A percentile compares a stretch with the other conserved stretches of the same genome.
phyloP scores from a whole-genome alignment of 2,329 filamentous ascomycete species.

The Colletotrichum liaoningense region DNA sequence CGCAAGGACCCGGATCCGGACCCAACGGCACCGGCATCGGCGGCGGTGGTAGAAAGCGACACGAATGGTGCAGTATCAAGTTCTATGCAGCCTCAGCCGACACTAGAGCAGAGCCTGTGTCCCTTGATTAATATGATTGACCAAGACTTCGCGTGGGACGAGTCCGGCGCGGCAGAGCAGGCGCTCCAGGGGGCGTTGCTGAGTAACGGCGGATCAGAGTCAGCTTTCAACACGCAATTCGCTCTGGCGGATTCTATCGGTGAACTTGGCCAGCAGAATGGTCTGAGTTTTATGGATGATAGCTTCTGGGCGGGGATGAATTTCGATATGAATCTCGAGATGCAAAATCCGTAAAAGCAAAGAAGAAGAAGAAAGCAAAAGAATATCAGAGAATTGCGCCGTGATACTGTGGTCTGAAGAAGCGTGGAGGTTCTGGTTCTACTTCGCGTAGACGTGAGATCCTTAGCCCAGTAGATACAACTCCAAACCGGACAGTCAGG shows the following conservation, averaged over 20 bases:
- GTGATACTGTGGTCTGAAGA: no score
- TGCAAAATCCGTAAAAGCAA: background rate
- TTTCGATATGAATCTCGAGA: conserved; percentile 9
- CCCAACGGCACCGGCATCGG: background rate
- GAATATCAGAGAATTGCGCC: no score
- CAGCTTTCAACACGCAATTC: conserved; percentile 31
- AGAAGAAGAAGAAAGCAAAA: no score
- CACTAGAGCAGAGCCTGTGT: conserved; percentile 25
- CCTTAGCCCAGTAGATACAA: no score
- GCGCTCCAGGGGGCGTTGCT: background rate
- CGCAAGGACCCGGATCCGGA: background rate
- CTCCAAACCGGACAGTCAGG: no score
- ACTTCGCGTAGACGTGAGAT: no score
- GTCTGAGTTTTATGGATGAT: conserved; percentile 10
- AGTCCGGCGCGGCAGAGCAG: background rate
- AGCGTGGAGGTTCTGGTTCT: no score
- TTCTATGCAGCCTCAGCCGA: conserved; percentile 15
- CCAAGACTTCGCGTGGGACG: conserved; percentile 16
- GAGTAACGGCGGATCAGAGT: background rate
- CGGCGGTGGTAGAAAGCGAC: background rate
- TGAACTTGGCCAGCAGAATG: background rate
- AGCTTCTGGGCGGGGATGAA: conserved; percentile 26
- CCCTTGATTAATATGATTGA: conserved; percentile 22
- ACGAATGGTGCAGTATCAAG: background rate
- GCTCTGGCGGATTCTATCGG: conserved; percentile 26